Conservation (phyloP, 2,329 filamentous ascomycete species). For the Aspergillus sp. region DNA sequence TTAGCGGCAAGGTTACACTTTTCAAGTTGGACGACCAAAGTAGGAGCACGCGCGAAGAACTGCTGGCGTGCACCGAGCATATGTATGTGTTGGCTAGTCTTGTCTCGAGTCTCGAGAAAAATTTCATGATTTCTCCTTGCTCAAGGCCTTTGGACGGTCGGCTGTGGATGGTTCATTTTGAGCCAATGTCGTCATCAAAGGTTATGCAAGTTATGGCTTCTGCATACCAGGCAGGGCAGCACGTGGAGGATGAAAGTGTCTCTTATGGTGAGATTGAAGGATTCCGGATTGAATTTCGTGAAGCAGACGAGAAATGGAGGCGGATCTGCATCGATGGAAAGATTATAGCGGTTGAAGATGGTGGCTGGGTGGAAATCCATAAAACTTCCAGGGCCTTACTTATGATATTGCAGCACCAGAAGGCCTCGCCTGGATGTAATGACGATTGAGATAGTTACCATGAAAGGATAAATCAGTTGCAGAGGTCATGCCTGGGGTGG, state of each 20-base stretch:
- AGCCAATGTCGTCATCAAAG: constrained; percentile 62
- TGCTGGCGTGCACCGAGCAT: constrained; percentile 54
- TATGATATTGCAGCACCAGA: constrained; percentile 13
- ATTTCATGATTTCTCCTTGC: constrained; percentile 77
- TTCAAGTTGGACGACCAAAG: constrained; percentile 29
- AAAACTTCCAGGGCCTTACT: constrained; percentile 28
- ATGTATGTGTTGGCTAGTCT: constrained; percentile 75
- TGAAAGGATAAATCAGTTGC: too few relatives aligned
- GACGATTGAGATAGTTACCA: background rate
- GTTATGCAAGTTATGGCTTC: constrained; percentile 75
- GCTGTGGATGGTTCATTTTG: constrained; percentile 75
- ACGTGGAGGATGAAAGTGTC: constrained; percentile 59
- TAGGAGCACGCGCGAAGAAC: constrained; percentile 27
- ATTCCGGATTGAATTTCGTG: constrained; percentile 65
- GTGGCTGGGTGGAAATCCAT: constrained; percentile 69
- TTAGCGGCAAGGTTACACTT: constrained; percentile 55
- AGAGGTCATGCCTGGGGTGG: too few relatives aligned
- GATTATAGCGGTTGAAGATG: constrained; percentile 71
- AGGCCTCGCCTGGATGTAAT: constrained; percentile 10
- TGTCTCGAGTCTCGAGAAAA: constrained; percentile 78
- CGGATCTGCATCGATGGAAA: constrained; percentile 90
- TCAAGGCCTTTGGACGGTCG: constrained; percentile 70
- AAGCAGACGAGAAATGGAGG: constrained; percentile 68
- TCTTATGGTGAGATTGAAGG: constrained; percentile 71
- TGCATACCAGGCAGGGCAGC: constrained; percentile 59